Percentiles rank a stretch among this genome's conserved stretches.
phyloP scores from a whole-genome alignment of 306 rosid species.

The Sesbania bispinosa region DNA sequence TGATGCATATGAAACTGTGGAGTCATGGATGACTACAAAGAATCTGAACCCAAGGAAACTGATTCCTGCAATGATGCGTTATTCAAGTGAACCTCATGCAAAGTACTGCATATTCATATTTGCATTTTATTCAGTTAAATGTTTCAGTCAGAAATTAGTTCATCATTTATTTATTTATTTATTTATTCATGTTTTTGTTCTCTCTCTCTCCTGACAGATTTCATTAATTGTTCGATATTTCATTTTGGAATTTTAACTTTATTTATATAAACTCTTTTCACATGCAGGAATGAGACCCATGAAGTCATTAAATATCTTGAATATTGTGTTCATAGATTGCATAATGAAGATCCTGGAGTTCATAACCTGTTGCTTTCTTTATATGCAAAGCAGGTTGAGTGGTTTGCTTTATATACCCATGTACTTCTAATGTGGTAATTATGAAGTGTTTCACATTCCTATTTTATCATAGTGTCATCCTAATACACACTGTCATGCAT shows the following conservation, averaged over 20 bases:
- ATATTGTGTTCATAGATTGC: constrained; percentile 83
- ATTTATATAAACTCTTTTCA: constrained; percentile 17
- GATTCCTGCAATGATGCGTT: constrained; percentile 99
- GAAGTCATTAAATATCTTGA: constrained; percentile 98
- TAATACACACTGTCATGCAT: no score
- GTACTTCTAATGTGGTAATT: constrained; percentile 19
- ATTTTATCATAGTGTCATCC: constrained; percentile 12
- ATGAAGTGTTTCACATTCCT: neutral
- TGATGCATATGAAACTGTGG: constrained; percentile 98
- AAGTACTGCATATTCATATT: constrained; percentile 49
- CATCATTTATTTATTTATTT: neutral
- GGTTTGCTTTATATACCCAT: constrained; percentile 20
- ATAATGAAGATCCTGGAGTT: constrained; percentile 97
- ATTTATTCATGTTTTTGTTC: neutral
- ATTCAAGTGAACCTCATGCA: constrained; percentile 98
- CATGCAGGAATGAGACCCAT: constrained; percentile 92
- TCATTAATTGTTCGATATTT: neutral
- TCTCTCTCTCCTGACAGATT: neutral
- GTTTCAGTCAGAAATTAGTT: constrained; percentile 14
- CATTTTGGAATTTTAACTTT: neutral
- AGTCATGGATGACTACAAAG: constrained; percentile 90
- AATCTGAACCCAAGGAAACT: constrained; percentile 93
- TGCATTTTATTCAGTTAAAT: constrained; percentile 26
- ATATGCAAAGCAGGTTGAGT: constrained; percentile 89
- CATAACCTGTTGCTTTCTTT: constrained; percentile 91